Base-by-base conservation (phyloP, 2,329 filamentous ascomycete genomes). In the Xylariaceae sp. region DNA sequence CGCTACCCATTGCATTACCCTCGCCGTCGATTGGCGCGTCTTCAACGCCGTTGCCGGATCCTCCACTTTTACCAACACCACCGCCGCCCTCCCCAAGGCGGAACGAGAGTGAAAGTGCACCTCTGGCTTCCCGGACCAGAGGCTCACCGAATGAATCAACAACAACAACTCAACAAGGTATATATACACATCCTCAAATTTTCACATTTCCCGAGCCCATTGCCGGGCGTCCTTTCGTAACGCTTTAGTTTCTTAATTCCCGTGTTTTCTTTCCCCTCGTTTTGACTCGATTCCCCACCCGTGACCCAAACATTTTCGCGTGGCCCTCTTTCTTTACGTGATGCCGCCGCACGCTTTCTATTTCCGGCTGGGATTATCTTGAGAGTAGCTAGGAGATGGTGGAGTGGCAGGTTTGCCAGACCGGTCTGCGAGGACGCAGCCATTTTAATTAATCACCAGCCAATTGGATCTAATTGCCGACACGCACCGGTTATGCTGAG, bases 101-200 rank as follows among this genome's bases (percentile, higher is more conserved):
- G 61, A 63, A 56, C 56, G 37, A 45, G 40, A 54, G 50, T 49
- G n/a, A 55, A 61, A 65, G 64, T 64, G 67, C 65, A 63, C 68
- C 70, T 67, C 69, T 72, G 52, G 57, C 53, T 67, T 64, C 59
- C 60, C 52, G 62, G 68, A 63, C 65, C 64, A 65, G 70, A 72
- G 67, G 66, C 65, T 65, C 65, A 63, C 67, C 72, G 68, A 65
- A 76, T 76, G 74, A 75, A 74, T 73, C 70, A 71, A 69, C 72
- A 70, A 69, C 72, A 70, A 70, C 68, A 69, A 70, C 70, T 74
- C 52, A 65, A 58, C 59, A 76, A 76, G 73, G 73, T 75, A 57
- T 73, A 71, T 63, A 57, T 56, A 48, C 22, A 40, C 12, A 29
- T 41, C 15, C 19, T n/a, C 32, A 18, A 51, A 16, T 39, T 54